Conservation (phyloP, 352 stramenopile species). For the Halophytophthora polymorphica region DNA sequence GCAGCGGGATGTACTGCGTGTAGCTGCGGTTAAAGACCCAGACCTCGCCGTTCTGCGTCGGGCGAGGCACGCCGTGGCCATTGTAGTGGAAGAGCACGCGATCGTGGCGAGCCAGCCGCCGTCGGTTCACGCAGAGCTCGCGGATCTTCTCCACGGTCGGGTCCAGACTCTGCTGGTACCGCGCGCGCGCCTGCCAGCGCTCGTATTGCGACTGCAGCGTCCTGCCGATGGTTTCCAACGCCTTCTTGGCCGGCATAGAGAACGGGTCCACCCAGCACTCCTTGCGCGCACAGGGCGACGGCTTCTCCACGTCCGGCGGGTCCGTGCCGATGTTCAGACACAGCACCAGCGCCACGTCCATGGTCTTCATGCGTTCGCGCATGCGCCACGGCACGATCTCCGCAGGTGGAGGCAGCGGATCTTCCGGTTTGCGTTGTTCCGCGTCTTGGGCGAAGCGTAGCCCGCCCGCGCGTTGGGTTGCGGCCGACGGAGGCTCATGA, state of each 20-base stretch:
- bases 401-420: constrained; percentile 17
- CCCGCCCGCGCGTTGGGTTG: constrained; percentile 37
- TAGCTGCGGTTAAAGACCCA: constrained; percentile 99
- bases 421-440: constrained; percentile 26
- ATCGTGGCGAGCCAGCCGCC: constrained; percentile 91
- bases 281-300: constrained; percentile 94
- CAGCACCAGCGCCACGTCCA: constrained; percentile 95
- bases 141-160: constrained; percentile 96
- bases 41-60: constrained; percentile 96
- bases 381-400: constrained; percentile 83
- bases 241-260: constrained; percentile 91
- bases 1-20: constrained; percentile 99
- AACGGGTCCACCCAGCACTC: constrained; percentile 99
- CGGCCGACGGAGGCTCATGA: constrained; percentile 15
- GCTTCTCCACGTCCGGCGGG: constrained; percentile 96
- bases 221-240: constrained; percentile 95
- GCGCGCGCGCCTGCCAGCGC: constrained; percentile 92
- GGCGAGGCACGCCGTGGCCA: constrained; percentile 97
- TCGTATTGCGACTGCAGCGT: constrained; percentile 95
- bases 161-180: constrained; percentile 94
- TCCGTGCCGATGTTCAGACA: constrained; percentile 98
- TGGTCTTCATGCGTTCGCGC: constrained; percentile 88
- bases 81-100: constrained; percentile 99
- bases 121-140: constrained; percentile 91
- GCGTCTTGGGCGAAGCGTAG: constrained; percentile 62